A percentile compares a stretch with the other conserved stretches of the same genome.
phyloP scores from a whole-genome alignment of 2,329 filamentous ascomycete genomes.

The Diaporthe citrichinensis region DNA sequence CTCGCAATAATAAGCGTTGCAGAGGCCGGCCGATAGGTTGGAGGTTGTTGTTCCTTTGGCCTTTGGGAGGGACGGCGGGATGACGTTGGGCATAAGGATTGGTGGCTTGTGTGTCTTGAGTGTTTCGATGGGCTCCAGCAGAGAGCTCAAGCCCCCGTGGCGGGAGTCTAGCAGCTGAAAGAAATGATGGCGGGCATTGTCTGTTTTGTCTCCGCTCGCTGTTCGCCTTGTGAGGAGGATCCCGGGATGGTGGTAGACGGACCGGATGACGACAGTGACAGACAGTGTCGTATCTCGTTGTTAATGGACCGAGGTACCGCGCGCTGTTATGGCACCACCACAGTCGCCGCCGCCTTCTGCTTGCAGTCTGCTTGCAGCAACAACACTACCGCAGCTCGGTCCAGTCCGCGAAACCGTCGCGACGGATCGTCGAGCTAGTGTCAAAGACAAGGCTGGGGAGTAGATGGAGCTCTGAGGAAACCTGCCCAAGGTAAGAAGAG shows the following conservation, averaged over 20 bases:
- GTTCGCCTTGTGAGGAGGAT: conserved; percentile 4
- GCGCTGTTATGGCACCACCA: not conserved
- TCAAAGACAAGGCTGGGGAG: not conserved
- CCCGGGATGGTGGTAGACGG: not conserved
- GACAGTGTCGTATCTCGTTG: conserved; percentile 17
- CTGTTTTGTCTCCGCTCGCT: conserved; percentile 2
- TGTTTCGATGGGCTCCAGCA: not conserved
- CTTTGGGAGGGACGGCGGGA: not conserved
- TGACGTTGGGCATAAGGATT: conserved; percentile 28
- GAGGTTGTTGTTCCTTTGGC: conserved; percentile 27
- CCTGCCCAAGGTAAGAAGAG: not conserved
- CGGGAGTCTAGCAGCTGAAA: conserved; percentile 7
- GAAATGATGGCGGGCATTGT: conserved; percentile 28
- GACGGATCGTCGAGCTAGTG: not conserved
- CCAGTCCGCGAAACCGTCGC: conserved; percentile 21
- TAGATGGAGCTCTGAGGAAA: not conserved
- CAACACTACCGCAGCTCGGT: not conserved
- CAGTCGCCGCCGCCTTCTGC: not conserved
- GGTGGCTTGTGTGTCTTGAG: conserved; percentile 18
- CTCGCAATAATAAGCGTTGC: not conserved
- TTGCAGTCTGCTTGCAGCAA: not conserved
- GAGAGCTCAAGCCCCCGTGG: conserved; percentile 12
- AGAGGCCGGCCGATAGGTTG: conserved; percentile 14
- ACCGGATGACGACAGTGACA: conserved; percentile 12
- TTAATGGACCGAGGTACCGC: not conserved